phyloP scores from a whole-genome alignment of 768 basidiomycete genomes.

The Boletus vermiculosoides region DNA sequence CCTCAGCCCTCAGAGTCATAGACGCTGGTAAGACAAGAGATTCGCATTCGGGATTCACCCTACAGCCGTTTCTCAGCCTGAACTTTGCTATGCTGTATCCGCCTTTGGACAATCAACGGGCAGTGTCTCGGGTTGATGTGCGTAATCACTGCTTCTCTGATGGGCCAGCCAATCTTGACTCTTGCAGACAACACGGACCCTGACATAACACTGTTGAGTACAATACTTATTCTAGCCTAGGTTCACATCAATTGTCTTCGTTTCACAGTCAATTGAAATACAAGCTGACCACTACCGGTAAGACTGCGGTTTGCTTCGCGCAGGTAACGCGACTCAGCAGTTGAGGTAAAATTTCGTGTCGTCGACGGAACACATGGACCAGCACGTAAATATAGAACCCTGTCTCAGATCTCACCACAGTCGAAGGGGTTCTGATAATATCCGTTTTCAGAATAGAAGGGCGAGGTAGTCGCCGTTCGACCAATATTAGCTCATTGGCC shows the following conservation, averaged over 20 bases:
- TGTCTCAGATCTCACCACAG: not conserved
- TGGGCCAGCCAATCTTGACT: not conserved
- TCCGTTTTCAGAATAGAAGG: not conserved
- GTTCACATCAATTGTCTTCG: not conserved
- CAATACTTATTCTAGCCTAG: not conserved
- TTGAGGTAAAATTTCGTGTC: not conserved
- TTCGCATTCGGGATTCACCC: slow-evolving; percentile 21
- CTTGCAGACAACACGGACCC: slow-evolving; percentile 2
- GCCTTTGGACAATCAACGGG: not conserved
- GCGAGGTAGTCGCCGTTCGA: not conserved
- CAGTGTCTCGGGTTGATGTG: slow-evolving; percentile 14
- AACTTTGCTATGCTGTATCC: slow-evolving; percentile 4
- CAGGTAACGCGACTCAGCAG: not conserved
- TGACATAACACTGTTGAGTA: slow-evolving; percentile 3
- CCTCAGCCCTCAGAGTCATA: slow-evolving; percentile 17
- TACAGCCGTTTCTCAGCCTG: slow-evolving; percentile 2
- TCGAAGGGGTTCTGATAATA: not conserved
- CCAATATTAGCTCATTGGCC: not conserved
- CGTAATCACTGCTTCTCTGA: slow-evolving; percentile 5
- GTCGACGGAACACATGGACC: not conserved
- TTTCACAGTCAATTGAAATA: slow-evolving; percentile 6
- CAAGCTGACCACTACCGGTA: too few relatives aligned
- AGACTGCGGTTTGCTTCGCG: not conserved
- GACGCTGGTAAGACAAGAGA: slow-evolving; percentile 11
- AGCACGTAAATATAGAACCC: not conserved